A percentile compares a stretch with the other conserved stretches of the same genome.
These are phyloP conservation scores for Talaromyces borbonicus DNA, from an alignment of 495 filamentous ascomycete species.

Conservation along the genomic window DNA sequence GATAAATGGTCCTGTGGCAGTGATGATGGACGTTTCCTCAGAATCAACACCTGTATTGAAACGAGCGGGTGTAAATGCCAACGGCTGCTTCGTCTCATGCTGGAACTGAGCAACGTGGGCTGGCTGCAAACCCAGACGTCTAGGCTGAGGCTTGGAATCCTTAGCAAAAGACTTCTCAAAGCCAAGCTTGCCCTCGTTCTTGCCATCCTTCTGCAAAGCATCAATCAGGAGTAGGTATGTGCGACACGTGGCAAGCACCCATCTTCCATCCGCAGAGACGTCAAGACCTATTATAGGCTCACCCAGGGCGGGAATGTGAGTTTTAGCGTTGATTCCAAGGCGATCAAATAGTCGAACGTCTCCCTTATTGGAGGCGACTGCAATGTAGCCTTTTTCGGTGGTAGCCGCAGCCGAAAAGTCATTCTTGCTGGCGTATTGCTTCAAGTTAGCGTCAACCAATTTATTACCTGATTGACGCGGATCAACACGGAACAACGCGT, in stretches of 20 bases:
- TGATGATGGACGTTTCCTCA: slow-evolving; percentile 84
- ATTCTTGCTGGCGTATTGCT: slow-evolving; percentile 94
- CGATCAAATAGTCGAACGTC: slow-evolving; percentile 96
- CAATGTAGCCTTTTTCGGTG: slow-evolving; percentile 91
- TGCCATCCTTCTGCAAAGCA: slow-evolving; percentile 79
- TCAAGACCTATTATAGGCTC: slow-evolving; percentile 93
- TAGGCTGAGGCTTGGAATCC: slow-evolving; percentile 85
- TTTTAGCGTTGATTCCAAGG: slow-evolving; percentile 94
- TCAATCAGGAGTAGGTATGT: slow-evolving; percentile 95
- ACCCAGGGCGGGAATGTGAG: slow-evolving; percentile 88
- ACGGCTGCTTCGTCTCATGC: slow-evolving; percentile 77
- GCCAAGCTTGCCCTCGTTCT: slow-evolving; percentile 94
- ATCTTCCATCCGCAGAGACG: slow-evolving; percentile 87
- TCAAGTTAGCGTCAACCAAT: slow-evolving; percentile 82
- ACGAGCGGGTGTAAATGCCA: slow-evolving; percentile 81
- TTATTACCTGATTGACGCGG: slow-evolving; percentile 86
- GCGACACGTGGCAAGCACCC: slow-evolving; percentile 88
- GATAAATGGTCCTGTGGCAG: slow-evolving; percentile 95
- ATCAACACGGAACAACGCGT: slow-evolving; percentile 89
- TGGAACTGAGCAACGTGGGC: slow-evolving; percentile 93
- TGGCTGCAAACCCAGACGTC: slow-evolving; percentile 78
- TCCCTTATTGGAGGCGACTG: slow-evolving; percentile 93
- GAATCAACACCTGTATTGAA: slow-evolving; percentile 85
- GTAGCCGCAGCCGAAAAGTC: slow-evolving; percentile 91
- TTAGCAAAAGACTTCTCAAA: slow-evolving; percentile 92